Percentiles rank a stretch among this genome's conserved stretches.
Conservation (phyloP, 768 basidiomycete species). For the Termitomyces sp. region DNA sequence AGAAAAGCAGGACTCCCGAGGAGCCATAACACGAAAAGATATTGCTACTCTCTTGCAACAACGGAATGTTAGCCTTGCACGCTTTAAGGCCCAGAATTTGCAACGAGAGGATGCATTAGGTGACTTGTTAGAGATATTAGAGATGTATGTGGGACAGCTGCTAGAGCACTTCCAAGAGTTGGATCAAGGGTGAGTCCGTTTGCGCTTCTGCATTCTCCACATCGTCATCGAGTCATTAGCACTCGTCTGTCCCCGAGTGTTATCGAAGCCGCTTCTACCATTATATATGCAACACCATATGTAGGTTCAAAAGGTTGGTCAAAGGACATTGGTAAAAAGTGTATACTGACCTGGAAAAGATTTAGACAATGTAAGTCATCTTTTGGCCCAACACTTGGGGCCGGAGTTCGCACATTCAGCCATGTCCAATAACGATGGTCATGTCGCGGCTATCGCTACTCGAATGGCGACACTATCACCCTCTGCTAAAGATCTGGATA, state of each 20-base stretch:
- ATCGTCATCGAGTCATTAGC: constrained; percentile 22
- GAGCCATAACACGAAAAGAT: constrained; percentile 59
- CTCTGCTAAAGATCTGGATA: constrained; percentile 53
- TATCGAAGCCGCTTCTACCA: constrained; percentile 65
- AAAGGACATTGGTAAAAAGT: background rate
- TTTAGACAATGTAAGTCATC: constrained; percentile 48
- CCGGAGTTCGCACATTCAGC: constrained; percentile 55
- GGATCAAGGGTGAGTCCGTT: constrained; percentile 39
- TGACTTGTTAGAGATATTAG: constrained; percentile 62
- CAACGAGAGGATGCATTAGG: constrained; percentile 59
- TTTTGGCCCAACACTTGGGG: constrained; percentile 55
- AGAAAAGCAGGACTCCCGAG: constrained; percentile 64
- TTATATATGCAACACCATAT: constrained; percentile 59
- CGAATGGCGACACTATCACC: constrained; percentile 51
- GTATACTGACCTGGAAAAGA: constrained; percentile 37
- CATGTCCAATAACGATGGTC: constrained; percentile 42
- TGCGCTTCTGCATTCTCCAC: constrained; percentile 3
- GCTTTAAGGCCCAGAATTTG: constrained; percentile 68
- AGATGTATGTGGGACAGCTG: constrained; percentile 63
- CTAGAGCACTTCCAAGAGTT: constrained; percentile 57
- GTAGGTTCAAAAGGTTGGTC: constrained; percentile 54
- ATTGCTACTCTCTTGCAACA: constrained; percentile 65
- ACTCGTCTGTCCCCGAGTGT: constrained; percentile 44
- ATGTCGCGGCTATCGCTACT: constrained; percentile 55
- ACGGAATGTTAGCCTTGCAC: constrained; percentile 58